Base-by-base conservation (phyloP, 305 asterid genomes). In the Rubia tinctorum region DNA sequence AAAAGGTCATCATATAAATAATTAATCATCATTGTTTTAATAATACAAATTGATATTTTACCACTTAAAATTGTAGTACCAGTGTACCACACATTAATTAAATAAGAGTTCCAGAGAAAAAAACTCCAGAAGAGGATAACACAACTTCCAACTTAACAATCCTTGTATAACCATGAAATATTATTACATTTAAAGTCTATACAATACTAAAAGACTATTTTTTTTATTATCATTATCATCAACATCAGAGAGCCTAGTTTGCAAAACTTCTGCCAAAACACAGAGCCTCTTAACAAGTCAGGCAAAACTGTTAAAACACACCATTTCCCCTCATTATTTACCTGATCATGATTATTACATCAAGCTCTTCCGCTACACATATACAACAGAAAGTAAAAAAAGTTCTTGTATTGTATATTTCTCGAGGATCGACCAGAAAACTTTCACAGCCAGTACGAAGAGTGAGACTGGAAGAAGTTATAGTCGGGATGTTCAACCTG, bases 401-500 rank as follows among this genome's bases (percentile, higher is more conserved):
- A 0, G 40, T 44, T 58, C n/a, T 27, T 11, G 14, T 47, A 59
- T 30, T 37, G 42, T 18, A 53, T 53, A 53, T 53, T 17, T 53
- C 2, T 0, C 9, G 59, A 53, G 22, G 59, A 17, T 18, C 11
- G 11, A 18, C 18, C 10, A 53, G 22, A 53, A 8, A 6, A 42
- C 60, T 67, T 60, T 40, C 40, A 75, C 13, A 34, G 17, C 71
- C 68, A 68, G 11, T 68, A 61, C 4, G 51, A 15, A 37, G 66
- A 73, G 62, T 76, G 94, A 4, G 96, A 75, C 71, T 55, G 76
- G 64, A 92, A 94, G 62, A 89, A 90, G 77, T 72, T 84, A 79
- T 84, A 89, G 79, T 92, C 98, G 6, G 95, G 97, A 79, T 89
- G 97, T 68, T 83, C 75, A 47, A 90, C 95, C 65, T 89, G 89